phyloP scores from a whole-genome alignment of 306 rosid genomes.

The Betula pendula region DNA sequence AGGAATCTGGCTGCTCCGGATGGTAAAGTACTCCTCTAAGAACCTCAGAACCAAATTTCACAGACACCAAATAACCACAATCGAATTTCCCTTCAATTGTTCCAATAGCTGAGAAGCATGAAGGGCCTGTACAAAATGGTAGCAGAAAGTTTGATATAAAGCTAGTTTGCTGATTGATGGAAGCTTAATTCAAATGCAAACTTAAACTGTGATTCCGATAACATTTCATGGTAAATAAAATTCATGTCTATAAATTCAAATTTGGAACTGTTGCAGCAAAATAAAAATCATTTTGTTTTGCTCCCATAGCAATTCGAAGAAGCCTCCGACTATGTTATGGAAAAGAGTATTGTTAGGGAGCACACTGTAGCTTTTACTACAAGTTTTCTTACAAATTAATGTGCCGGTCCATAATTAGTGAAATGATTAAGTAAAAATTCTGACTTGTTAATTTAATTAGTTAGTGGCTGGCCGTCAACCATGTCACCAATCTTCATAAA shows the following conservation, averaged over 20 bases:
- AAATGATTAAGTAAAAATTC: too few species aligned
- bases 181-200: neutral
- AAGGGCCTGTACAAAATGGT: neutral
- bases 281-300: neutral
- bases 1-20: constrained; percentile 45
- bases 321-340: neutral
- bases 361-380: too few species aligned
- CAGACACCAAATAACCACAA: constrained; percentile 79
- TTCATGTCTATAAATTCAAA: neutral
- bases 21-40: constrained; percentile 82
- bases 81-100: constrained; percentile 88
- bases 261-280: neutral
- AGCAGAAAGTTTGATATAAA: neutral
- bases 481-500: too few species aligned
- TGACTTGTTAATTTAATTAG: too few species aligned
- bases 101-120: constrained; percentile 47
- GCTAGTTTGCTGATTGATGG: neutral
- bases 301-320: neutral
- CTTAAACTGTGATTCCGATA: neutral
- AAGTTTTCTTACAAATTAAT: too few species aligned
- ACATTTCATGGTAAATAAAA: neutral
- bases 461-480: too few species aligned
- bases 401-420: too few species aligned
- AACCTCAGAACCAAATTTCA: constrained; percentile 77
- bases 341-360: too few species aligned